phyloP scores from a whole-genome alignment of 306 rosid genomes.

The Citrullus amarus region DNA sequence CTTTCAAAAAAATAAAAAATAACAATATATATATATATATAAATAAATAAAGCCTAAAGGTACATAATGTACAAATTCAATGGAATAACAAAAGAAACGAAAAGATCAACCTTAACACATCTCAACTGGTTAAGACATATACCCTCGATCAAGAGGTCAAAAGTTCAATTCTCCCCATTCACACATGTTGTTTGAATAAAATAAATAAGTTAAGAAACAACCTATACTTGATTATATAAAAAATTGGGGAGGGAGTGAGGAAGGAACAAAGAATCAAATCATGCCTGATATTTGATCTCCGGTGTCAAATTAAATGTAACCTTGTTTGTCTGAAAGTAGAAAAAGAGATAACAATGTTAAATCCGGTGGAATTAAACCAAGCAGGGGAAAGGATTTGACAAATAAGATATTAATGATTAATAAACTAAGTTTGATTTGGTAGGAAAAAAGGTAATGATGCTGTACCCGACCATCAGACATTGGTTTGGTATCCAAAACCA shows the following conservation, averaged over 20 bases:
- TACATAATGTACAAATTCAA: background rate
- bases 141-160: too few species aligned
- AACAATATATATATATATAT: too few species aligned
- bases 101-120: too few species aligned
- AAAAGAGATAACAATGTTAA: slow-evolving; percentile 7
- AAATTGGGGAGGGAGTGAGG: slow-evolving; percentile 1
- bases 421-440: slow-evolving; percentile 4
- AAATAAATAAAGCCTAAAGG: too few species aligned
- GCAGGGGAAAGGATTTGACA: slow-evolving; percentile 5
- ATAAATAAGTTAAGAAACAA: too few species aligned
- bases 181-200: too few species aligned
- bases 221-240: background rate
- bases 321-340: slow-evolving; percentile 62
- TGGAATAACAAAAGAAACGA: background rate
- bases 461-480: slow-evolving; percentile 93
- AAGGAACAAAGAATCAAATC: slow-evolving; percentile 12
- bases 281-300: slow-evolving; percentile 88
- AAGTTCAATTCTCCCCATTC: too few species aligned
- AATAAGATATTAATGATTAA: slow-evolving; percentile 4
- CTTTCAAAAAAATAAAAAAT: too few species aligned
- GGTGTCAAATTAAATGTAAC: slow-evolving; percentile 89
- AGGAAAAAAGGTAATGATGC: slow-evolving; percentile 15
- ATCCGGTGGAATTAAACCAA: slow-evolving; percentile 12
- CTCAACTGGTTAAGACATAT: too few species aligned
- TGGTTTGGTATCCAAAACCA: slow-evolving; percentile 82